Base-by-base conservation (phyloP, 2,329 filamentous ascomycete species). In the Ploettnerulaceae sp. region DNA sequence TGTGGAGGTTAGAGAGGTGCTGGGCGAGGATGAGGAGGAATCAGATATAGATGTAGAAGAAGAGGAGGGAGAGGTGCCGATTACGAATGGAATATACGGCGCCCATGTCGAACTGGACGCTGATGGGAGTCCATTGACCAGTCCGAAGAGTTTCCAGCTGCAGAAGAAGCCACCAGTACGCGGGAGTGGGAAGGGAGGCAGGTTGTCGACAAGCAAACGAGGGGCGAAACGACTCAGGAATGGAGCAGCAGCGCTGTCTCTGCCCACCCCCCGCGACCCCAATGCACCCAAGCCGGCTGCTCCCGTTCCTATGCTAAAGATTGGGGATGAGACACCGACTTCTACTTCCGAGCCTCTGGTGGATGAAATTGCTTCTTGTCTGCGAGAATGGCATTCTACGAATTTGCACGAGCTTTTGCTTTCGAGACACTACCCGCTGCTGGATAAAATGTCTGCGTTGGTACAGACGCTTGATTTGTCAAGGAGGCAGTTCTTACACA, bases 381-480 rank as follows among this genome's bases (percentile, higher is more conserved):
- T 98, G 53, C 81, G 93, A 58, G 93, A 98, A 75, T 98, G 93
- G 94, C 91, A 98, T 69, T 95, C 93, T 15, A 95, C 90, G 14
- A 94, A 96, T 63, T 75, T 98, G 12, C 94, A 98, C 68, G 89
- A 95, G 64, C 74, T 97, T 18, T 76, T 98, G 1, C 77, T 98
- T 7, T 81, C 82, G 15, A 79, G 89, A 50, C 82, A 90, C 64
- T 98, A 98, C 67, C 71, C 76, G 39, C 78, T 83, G 45, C 72
- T 98, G 45, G 89, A 95, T 59, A 81, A 84, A 53, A 81, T 97
- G 64, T 86, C 89, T 1, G 77, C 78, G 47, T 75, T 97, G 44
- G 86, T 96, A 34, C 79, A 82, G 39, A 81, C 82, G n/a, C 74
- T 98, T 52, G 91, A 96, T 66, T 75, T 89, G 45, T 83, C 88